A percentile compares a stretch with the other conserved stretches of the same genome.
phyloP scores from a whole-genome alignment of 2,329 filamentous ascomycete genomes.

The Pseudomassariella vexata region DNA sequence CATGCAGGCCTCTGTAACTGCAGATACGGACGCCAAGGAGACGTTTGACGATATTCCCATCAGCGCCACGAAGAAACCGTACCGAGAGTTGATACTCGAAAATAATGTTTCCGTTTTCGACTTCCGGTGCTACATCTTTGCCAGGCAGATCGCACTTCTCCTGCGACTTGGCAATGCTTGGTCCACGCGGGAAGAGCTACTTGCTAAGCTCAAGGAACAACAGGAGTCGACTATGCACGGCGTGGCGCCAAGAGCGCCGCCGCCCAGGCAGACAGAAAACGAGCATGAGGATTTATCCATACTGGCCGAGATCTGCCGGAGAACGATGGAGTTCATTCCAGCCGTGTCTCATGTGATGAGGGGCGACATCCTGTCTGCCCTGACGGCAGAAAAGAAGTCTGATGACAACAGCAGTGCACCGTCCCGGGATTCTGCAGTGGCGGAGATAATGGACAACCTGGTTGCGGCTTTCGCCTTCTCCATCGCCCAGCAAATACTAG shows the following conservation, averaged over 20 bases:
- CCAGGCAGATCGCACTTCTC: constrained; percentile 77
- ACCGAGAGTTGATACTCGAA: constrained; percentile 84
- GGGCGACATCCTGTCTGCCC: constrained; percentile 65
- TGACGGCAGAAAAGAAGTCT: constrained; percentile 34
- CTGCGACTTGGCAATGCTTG: constrained; percentile 74
- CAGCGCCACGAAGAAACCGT: constrained; percentile 66
- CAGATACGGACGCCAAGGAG: constrained; percentile 23
- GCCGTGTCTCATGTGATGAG: constrained; percentile 74
- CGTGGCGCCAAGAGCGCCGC: constrained; percentile 45
- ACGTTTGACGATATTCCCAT: constrained; percentile 54
- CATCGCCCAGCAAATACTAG: constrained; percentile 68
- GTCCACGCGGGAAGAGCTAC: constrained; percentile 56
- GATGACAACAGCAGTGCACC: constrained; percentile 27
- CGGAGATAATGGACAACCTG: constrained; percentile 63
- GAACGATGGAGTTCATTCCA: constrained; percentile 79
- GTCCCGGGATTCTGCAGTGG: constrained; percentile 28
- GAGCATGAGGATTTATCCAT: constrained; percentile 70
- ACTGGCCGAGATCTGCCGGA: constrained; percentile 79
- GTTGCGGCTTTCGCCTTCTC: constrained; percentile 75
- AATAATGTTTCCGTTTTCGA: constrained; percentile 97
- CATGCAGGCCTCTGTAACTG: constrained; percentile 36
- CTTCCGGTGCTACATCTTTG: constrained; percentile 90
- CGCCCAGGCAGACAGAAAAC: constrained; percentile 42
- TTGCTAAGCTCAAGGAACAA: constrained; percentile 57
- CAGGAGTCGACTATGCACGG: constrained; percentile 53